Base-by-base conservation (phyloP, 768 basidiomycete genomes). In the Rhizopogon roseolus region DNA sequence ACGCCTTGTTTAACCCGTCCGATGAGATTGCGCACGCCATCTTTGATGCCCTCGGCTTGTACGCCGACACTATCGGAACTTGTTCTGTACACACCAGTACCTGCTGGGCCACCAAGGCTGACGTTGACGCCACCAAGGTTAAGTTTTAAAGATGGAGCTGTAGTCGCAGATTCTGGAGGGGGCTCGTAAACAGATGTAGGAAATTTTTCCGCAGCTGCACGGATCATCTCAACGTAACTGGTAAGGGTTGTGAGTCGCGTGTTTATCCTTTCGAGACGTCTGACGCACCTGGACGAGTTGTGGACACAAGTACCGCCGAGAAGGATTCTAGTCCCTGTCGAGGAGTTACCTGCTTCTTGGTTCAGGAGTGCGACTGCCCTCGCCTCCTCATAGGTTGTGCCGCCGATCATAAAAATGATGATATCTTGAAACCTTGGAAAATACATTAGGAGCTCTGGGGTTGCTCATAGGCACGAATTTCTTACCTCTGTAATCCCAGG, bases 341-440 rank as follows among this genome's bases (percentile, higher is more conserved):
- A 75, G 14, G 75, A 71, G 19, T 74, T 69, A 29, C 75, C 66
- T 14, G 84, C 75, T 59, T 93, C 92, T 65, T 94, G 89, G 65
- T 98, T 99, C 58, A 96, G 76, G 45, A 93, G 72, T 6, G 92
- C 81, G 11, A 98, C 80, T 0, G 88, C 80, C 57, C 92, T 79
- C 0, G 93, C 93, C 70, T 99, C 97, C 67, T 93, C 95, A 63
- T 97, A 98, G 0, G 97, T 98, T 28, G 93, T 85, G 0, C 97
- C 97, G 28, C 97, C 97, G 55, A 98, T 84, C 75, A 99, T 88
- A 71, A 98, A 99, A 54, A 99, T 76, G 54, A 99, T 97, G 42
- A 98, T 82, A 68, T 98, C 96, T 61, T 98, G 96, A 8, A 94
- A 88, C 61, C 96, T 96, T 63, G 22, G 9, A 29, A 13, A 19